phyloP scores from a whole-genome alignment of 805 yeast species.

The Pichia eremophila region DNA sequence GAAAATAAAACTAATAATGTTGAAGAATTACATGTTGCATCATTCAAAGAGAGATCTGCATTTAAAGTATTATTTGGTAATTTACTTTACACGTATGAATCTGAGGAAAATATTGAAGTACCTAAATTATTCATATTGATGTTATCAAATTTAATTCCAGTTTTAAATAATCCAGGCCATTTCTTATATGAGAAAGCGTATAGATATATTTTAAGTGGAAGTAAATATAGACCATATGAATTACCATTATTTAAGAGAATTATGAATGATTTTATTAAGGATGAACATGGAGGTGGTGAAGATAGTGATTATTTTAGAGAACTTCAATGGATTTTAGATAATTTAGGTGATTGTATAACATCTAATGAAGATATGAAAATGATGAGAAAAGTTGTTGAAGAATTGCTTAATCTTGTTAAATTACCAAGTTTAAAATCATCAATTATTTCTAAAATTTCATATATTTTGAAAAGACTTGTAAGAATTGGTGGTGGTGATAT shows the following conservation, averaged over 20 bases:
- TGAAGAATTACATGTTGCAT: conserved; percentile 1
- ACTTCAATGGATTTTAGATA: conserved; percentile 54
- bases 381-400: conserved; percentile 52
- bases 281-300: conserved; percentile 22
- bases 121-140: conserved; percentile 46
- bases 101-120: conserved; percentile 13
- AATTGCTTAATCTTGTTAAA: conserved; percentile 46
- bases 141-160: conserved; percentile 45
- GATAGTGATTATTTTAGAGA: conserved; percentile 48
- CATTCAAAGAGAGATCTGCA: conserved; percentile 47
- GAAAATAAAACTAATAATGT: neutral
- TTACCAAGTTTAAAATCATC: conserved; percentile 37
- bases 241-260: conserved; percentile 39
- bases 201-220: conserved; percentile 54
- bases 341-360: conserved; percentile 38
- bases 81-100: conserved; percentile 29
- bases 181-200: conserved; percentile 61
- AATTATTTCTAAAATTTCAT: conserved; percentile 31
- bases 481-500: conserved; percentile 47
- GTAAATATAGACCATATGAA: conserved; percentile 32
- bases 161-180: conserved; percentile 63
- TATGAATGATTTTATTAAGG: conserved; percentile 20
- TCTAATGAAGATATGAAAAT: conserved; percentile 43
- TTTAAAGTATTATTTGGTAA: conserved; percentile 46
- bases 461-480: conserved; percentile 38